Base-by-base conservation (phyloP, 306 rosid species). In the Rosa multiflora region DNA sequence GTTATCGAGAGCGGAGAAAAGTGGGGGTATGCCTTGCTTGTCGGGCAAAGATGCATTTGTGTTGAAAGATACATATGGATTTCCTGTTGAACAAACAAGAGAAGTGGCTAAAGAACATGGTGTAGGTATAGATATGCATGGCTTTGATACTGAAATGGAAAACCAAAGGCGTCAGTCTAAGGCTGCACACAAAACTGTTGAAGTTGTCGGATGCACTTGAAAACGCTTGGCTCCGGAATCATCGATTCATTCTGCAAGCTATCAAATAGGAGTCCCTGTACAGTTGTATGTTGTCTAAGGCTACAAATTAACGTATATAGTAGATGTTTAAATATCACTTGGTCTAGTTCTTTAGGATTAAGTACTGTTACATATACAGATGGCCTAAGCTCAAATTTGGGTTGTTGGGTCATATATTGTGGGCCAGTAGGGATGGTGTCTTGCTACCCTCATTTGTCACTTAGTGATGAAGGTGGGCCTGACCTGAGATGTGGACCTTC, bases 111-210 rank as follows among this genome's bases (percentile, higher is more conserved):
- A 90, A 87, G 92, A 90, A 75, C 87, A 82, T 72, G 94, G 94
- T 20, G 90, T 88, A 81, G 82, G 85, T 74, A 78, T 90, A 79
- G 97, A 94, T 84, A 85, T 94, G 89, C 67, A 79, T 74, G 89
- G 97, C 72, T 94, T 94, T 77, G 84, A 86, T 81, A 84, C 85
- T 79, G 97, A 94, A 86, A 92, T 92, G 97, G 93, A 94, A 74
- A 92, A 86, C 78, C 97, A 94, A 75, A 90, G 97, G 86, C 96
- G 87, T 23, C 97, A 90, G 82, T 94, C 97, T 86, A 96, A 90
- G 82, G 94, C 98, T 81, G 98, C 97, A 6, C 96, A 89, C 68
- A 88, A 80, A 81, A 37, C 2, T 56, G 29, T 56, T 20, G 8
- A 21, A 21, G 5, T 23, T 9, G 64, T 58, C 2, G 64, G 35